Percentiles rank a stretch among this genome's conserved stretches.
Conservation (phyloP, 2,329 filamentous ascomycete species). For the Fusarium sp. region DNA sequence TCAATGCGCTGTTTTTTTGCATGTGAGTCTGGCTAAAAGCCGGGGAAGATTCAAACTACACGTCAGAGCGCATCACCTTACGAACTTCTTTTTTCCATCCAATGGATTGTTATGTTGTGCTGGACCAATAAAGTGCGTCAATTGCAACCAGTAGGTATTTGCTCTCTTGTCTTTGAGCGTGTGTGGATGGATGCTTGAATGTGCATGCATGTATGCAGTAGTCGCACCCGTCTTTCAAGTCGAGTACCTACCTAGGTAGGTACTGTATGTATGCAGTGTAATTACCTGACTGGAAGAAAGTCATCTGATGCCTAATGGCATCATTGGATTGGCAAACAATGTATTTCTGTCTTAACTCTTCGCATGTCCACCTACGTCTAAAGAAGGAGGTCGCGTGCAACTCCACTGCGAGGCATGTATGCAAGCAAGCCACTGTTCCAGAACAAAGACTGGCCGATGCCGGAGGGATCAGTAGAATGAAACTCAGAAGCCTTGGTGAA, state of each 20-base stretch:
- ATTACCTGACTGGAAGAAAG: neutral
- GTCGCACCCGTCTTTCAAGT: neutral
- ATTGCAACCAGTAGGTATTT: neutral
- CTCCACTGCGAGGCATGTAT: conserved; percentile 8
- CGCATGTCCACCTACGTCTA: conserved; percentile 1
- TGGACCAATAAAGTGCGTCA: neutral
- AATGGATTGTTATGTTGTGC: neutral
- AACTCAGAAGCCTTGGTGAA: neutral
- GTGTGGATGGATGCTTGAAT: neutral
- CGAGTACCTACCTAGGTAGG: too few relatives aligned
- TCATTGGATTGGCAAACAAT: conserved; percentile 23
- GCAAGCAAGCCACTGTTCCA: conserved; percentile 20
- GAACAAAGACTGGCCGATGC: conserved; percentile 17
- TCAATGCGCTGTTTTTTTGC: conserved; percentile 19
- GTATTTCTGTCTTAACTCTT: neutral
- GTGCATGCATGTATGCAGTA: neutral
- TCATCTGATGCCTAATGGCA: conserved; percentile 25
- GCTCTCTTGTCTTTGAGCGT: neutral
- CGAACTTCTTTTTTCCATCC: conserved; percentile 7
- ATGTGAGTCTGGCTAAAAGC: conserved; percentile 29
- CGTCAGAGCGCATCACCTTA: conserved; percentile 28
- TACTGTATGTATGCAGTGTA: too few relatives aligned
- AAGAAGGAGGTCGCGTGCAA: conserved; percentile 35
- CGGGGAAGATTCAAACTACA: conserved; percentile 7
- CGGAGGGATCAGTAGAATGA: neutral